These are phyloP conservation scores for Rhododendron simsii DNA, from an alignment of 148 eudicot genomes.

Conservation along the genomic window DNA sequence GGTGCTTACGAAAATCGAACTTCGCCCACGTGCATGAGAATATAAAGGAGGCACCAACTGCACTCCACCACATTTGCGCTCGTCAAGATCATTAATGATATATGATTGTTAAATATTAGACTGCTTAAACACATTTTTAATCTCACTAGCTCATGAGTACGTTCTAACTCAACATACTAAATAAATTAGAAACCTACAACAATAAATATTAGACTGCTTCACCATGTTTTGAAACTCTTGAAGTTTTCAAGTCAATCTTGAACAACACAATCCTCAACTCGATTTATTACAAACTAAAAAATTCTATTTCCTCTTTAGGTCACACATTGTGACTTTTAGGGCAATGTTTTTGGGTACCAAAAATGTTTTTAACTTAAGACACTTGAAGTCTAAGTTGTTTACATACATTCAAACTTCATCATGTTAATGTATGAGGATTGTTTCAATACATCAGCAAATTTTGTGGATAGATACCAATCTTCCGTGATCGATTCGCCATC, in stretches of 20 bases:
- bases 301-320: not conserved
- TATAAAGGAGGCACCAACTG: no score
- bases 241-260: not conserved
- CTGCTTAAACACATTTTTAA: not conserved
- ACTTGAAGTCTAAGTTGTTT: not conserved
- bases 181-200: not conserved
- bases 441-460: not conserved
- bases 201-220: not conserved
- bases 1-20: no score
- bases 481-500: not conserved
- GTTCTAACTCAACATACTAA: not conserved
- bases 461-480: not conserved
- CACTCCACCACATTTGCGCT: no score
- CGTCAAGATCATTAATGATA: not conserved
- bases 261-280: not conserved
- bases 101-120: no score
- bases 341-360: not conserved
- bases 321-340: not conserved
- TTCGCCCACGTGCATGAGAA: no score
- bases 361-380: not conserved
- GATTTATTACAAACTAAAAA: not conserved
- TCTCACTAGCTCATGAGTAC: no score
- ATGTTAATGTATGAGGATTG: not conserved
- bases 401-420: not conserved
- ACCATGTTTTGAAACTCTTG: not conserved